Base-by-base conservation (phyloP, 352 stramenopile species). In the Pythium brachiatum region DNA sequence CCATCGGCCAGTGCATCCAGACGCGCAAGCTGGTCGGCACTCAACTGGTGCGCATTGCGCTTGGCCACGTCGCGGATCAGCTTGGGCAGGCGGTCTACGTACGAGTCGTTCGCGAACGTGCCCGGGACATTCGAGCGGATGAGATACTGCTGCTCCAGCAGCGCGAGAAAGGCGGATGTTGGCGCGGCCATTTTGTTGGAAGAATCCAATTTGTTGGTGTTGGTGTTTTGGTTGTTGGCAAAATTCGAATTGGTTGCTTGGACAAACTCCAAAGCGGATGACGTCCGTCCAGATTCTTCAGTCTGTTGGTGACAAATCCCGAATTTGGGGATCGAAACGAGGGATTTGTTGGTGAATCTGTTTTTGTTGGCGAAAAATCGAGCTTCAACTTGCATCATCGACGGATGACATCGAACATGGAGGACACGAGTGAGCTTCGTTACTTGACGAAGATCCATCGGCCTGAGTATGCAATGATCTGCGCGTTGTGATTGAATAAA, bases 21-120 rank as follows among this genome's bases (percentile, higher is more conserved):
- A 0, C 55, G 65, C 25, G 71, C 43, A 54, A 65, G 60, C 50
- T 89, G 70, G 20, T 75, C 57, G 0, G 55, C 23, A 0, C 71
- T 70, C 25, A 92, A 76, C 7, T 62, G 73, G 20, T 70, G 27
- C 23, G 62, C 58, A 60, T 91, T 91, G 62, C 74, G 73, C 20
- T 57, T 51, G 13, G 74, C 79, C 5, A 84, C 82, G 54, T 91
- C 82, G 38, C 64, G 71, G 5, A 91, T 66, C 16, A 91, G 74
- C 54, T 70, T 65, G 4, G 82, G 82, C 34, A 91, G 65, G 53
- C 82, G 76, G 31, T 78, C 71, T 26, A 70, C 71, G 71, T 80
- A 88, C 52, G 79, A 87, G 44, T 88, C 76, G 51, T 88, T 76
- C n/a, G 82, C 72, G 52, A 91, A 89, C 15, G 79, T 82, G 60